These are phyloP conservation scores for Sordariomycetes sp. DNA, from an alignment of 2,329 filamentous ascomycete species.

Conservation along the genomic window DNA sequence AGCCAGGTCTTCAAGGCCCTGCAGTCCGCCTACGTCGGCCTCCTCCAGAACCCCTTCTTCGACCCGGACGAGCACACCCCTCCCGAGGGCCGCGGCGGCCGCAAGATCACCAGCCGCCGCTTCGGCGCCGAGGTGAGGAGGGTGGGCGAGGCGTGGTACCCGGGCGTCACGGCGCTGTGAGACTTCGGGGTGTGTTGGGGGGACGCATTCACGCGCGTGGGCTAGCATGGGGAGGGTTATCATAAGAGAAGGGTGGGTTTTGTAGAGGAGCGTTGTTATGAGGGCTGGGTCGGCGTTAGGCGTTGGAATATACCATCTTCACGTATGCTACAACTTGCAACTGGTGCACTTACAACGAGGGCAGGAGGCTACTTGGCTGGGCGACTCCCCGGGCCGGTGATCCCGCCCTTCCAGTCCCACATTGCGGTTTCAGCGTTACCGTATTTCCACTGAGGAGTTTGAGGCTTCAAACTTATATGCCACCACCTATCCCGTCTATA, in stretches of 20 bases:
- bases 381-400: too few species aligned
- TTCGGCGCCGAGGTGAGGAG: constrained; percentile 76
- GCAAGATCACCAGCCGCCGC: constrained; percentile 68
- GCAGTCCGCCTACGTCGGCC: constrained; percentile 80
- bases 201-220: background rate
- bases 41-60: constrained; percentile 93
- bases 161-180: constrained; percentile 53
- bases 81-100: constrained; percentile 37
- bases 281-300: background rate
- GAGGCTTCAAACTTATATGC: too few species aligned
- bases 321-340: background rate
- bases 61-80: constrained; percentile 75
- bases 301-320: background rate
- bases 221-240: background rate
- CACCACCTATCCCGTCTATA: too few species aligned
- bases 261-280: background rate
- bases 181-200: background rate
- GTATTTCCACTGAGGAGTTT: too few species aligned
- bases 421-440: too few species aligned
- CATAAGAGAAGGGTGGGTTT: background rate
- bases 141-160: constrained; percentile 78
- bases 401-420: too few species aligned
- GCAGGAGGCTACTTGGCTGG: too few species aligned
- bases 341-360: background rate
- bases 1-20: constrained; percentile 64